Percentiles rank a stretch among this genome's conserved stretches.
These are phyloP conservation scores for Fusarium hostae DNA, from an alignment of 2,329 filamentous ascomycete genomes.

Conservation along the genomic window DNA sequence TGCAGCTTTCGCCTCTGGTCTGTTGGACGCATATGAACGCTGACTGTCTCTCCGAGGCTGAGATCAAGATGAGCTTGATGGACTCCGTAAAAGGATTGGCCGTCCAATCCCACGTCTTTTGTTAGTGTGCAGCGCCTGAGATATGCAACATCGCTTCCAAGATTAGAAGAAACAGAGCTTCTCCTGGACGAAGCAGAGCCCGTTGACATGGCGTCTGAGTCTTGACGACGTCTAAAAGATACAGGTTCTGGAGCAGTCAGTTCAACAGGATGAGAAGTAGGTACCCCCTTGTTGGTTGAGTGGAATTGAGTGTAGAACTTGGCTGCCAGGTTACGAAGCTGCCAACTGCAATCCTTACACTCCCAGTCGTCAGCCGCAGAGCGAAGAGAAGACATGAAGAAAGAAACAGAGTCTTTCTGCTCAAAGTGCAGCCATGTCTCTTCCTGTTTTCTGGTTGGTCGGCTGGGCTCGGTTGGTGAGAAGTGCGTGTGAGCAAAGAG, in stretches of 20 bases:
- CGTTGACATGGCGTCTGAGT: neutral
- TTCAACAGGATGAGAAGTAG: neutral
- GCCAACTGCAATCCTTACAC: slow-evolving; percentile 12
- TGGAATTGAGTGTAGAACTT: neutral
- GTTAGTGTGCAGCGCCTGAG: neutral
- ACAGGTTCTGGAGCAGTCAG: neutral
- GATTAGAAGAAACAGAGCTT: neutral
- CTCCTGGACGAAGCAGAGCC: neutral
- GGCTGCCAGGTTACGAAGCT: neutral
- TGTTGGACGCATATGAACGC: slow-evolving; percentile 10
- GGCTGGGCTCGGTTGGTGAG: neutral
- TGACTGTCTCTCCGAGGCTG: slow-evolving; percentile 6
- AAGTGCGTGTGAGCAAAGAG: slow-evolving; percentile 8
- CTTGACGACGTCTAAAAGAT: neutral
- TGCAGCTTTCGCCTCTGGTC: neutral
- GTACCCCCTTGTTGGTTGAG: neutral
- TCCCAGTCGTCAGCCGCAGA: slow-evolving; percentile 12
- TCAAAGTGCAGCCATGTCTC: neutral
- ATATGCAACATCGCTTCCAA: neutral
- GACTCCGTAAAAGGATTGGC: slow-evolving; percentile 10
- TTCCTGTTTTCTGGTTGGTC: neutral
- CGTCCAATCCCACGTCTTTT: neutral
- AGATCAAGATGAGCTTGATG: slow-evolving; percentile 20
- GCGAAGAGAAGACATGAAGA: neutral
- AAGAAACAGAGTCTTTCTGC: neutral